Evolutionary conservation across 2,329 filamentous ascomycete species (phyloP).

Genomic region (Neofusicoccum cordaticola): DNA sequence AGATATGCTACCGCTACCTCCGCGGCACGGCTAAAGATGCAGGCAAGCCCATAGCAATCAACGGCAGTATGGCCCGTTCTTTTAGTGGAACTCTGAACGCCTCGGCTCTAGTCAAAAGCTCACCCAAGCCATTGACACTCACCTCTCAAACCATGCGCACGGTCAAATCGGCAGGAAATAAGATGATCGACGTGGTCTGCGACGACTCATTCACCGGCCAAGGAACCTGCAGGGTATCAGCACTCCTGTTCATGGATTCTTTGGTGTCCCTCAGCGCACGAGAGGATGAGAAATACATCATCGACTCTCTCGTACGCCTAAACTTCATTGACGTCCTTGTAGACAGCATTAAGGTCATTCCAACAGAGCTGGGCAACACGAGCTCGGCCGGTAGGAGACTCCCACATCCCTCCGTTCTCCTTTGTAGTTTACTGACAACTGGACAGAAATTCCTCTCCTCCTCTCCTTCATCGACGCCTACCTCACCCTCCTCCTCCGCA

Average conservation of each 20-base stretch:
- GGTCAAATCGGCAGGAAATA: slow-evolving; percentile 75
- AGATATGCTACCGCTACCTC: slow-evolving; percentile 84
- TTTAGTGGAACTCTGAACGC: slow-evolving; percentile 9
- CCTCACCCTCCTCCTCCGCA: slow-evolving; percentile 76
- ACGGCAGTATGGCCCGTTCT: slow-evolving; percentile 31
- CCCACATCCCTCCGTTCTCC: background rate
- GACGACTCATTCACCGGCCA: slow-evolving; percentile 90
- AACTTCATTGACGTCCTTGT: slow-evolving; percentile 92
- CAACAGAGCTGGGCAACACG: slow-evolving; percentile 58
- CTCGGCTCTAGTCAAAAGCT: background rate
- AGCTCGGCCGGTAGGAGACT: slow-evolving; percentile 26
- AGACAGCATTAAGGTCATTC: slow-evolving; percentile 77
- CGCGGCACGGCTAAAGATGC: slow-evolving; percentile 58
- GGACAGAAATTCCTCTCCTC: slow-evolving; percentile 52
- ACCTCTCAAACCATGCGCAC: slow-evolving; percentile 60
- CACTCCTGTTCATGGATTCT: slow-evolving; percentile 77
- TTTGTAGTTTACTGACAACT: background rate
- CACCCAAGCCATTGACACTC: slow-evolving; percentile 31
- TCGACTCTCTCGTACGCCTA: slow-evolving; percentile 75
- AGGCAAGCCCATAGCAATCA: slow-evolving; percentile 32
- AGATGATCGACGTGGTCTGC: slow-evolving; percentile 80
- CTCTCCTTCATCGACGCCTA: slow-evolving; percentile 68
- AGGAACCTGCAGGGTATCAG: slow-evolving; percentile 76
- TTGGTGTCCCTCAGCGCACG: slow-evolving; percentile 71
- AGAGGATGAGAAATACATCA: slow-evolving; percentile 69